Conservation (phyloP, 1,139 yeast genomes). For the Saccharomyces pastorianus region DNA sequence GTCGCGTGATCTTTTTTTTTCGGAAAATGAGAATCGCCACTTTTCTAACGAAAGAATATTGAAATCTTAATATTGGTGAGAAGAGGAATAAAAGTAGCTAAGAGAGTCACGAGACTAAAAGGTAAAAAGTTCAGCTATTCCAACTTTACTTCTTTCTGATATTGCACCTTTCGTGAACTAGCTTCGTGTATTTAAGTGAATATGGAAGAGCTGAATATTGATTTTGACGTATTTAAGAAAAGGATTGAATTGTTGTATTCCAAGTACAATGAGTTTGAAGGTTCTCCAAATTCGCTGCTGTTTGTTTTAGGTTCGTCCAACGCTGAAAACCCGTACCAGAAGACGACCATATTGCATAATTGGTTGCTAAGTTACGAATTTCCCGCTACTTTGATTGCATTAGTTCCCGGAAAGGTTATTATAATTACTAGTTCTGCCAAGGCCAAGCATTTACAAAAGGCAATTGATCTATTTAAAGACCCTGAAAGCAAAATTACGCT, state of each 20-base stretch:
- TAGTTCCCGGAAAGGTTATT: constrained; percentile 55
- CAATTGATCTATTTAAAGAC: constrained; percentile 26
- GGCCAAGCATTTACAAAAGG: constrained; percentile 58
- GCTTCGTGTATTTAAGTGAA: background rate
- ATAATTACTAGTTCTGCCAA: constrained; percentile 82
- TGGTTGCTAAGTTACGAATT: constrained; percentile 95
- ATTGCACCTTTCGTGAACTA: background rate
- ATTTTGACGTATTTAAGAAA: constrained; percentile 35
- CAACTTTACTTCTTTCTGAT: too few species aligned
- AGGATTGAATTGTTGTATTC: constrained; percentile 31
- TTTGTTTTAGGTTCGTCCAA: constrained; percentile 76
- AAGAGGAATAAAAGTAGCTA: background rate
- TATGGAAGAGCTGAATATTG: constrained; percentile 33
- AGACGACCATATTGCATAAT: constrained; percentile 78
- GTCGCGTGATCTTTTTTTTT: background rate
- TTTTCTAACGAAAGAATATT: background rate
- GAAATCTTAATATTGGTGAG: background rate
- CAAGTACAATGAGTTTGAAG: constrained; percentile 33
- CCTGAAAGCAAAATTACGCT: constrained; percentile 34
- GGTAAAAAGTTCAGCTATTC: background rate
- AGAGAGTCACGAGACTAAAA: background rate
- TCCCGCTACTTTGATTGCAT: constrained; percentile 73
- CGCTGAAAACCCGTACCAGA: constrained; percentile 84
- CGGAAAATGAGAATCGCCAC: background rate
- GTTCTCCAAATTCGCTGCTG: constrained; percentile 47